These are phyloP conservation scores for Fagus sylvatica DNA, from an alignment of 306 rosid genomes.

Conservation along the genomic window DNA sequence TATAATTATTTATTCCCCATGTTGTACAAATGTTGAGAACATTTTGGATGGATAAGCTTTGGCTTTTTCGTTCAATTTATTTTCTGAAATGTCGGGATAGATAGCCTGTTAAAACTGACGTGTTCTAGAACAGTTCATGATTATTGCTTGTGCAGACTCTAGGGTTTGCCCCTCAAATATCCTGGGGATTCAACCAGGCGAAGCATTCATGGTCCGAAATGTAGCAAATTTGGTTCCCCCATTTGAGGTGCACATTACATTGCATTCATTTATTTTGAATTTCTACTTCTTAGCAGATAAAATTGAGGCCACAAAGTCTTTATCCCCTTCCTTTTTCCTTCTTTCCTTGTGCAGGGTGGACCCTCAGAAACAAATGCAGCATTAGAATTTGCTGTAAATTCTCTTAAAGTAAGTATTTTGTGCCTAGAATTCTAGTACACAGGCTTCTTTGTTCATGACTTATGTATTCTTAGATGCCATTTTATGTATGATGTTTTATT, in stretches of 20 bases:
- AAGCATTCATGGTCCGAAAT: constrained; percentile 83
- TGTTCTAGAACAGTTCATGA: constrained; percentile 79
- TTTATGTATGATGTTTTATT: background rate
- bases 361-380: constrained; percentile 96
- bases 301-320: constrained; percentile 7
- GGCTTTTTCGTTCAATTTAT: constrained; percentile 15
- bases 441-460: background rate
- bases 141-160: constrained; percentile 98
- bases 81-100: constrained; percentile 7
- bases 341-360: constrained; percentile 54
- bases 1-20: background rate
- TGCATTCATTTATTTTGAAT: constrained; percentile 21
- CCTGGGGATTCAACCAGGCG: constrained; percentile 95
- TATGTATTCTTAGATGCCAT: background rate
- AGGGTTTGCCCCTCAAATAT: constrained; percentile 89
- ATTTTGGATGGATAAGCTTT: constrained; percentile 14
- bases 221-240: constrained; percentile 91
- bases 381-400: constrained; percentile 79
- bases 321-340: constrained; percentile 15
- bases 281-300: background rate
- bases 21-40: background rate
- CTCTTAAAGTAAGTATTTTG: constrained; percentile 62
- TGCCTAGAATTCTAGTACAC: background rate
- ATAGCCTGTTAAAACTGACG: constrained; percentile 41
- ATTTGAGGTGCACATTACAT: constrained; percentile 57